Conservation (phyloP, 257 asterid species). For the Solanum stenotomum region DNA sequence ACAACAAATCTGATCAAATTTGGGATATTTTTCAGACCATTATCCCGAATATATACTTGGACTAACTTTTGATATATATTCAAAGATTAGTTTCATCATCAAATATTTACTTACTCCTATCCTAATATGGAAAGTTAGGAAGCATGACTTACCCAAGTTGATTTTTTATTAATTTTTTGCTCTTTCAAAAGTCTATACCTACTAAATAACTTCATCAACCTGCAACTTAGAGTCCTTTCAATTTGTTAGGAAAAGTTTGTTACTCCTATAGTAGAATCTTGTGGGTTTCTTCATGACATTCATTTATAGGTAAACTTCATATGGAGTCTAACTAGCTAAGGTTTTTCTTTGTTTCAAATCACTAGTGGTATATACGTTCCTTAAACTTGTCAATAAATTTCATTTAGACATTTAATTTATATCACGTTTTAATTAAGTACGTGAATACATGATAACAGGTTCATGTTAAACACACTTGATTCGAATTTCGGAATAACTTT, state of each 20-base stretch:
- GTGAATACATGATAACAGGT: background rate
- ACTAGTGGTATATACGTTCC: no score
- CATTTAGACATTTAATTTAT: background rate
- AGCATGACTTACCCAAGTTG: background rate
- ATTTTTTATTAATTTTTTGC: background rate
- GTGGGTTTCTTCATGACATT: background rate
- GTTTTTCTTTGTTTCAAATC: background rate
- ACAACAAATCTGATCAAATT: no score
- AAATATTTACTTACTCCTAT: background rate
- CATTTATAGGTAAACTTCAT: background rate
- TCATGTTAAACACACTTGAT: background rate
- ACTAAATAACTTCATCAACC: background rate
- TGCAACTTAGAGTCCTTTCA: background rate
- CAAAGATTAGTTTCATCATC: background rate
- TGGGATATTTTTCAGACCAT: no score
- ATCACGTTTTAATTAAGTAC: background rate
- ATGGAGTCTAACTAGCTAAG: background rate
- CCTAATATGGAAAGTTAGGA: background rate
- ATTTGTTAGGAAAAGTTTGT: background rate
- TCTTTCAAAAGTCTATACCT: constrained; percentile 6
- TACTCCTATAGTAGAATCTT: background rate
- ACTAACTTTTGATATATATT: background rate
- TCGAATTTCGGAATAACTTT: background rate
- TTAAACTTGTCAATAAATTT: background rate
- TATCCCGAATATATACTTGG: background rate